A percentile compares a stretch with the other conserved stretches of the same genome.
phyloP scores from a whole-genome alignment of 1,284 basidiomycete species.

The Cryptococcus sp. region DNA sequence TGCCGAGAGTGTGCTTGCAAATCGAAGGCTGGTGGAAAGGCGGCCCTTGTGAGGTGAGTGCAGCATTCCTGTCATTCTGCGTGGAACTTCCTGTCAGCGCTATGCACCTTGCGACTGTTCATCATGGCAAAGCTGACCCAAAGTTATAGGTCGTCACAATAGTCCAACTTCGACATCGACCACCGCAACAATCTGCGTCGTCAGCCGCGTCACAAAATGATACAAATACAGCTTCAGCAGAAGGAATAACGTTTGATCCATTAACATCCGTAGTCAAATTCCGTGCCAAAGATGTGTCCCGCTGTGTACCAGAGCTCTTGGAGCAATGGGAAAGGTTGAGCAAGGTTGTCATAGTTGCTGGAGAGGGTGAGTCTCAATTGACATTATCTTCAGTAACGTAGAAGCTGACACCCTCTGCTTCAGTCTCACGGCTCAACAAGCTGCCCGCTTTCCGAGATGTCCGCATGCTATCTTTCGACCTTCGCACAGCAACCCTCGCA shows the following conservation, averaged over 20 bases:
- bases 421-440: slow-evolving; percentile 78
- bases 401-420: neutral
- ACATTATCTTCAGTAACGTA: neutral
- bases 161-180: slow-evolving; percentile 73
- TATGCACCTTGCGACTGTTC: neutral
- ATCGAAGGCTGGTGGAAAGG: slow-evolving; percentile 89
- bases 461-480: slow-evolving; percentile 76
- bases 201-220: slow-evolving; percentile 50
- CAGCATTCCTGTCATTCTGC: too few relatives aligned
- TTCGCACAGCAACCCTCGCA: slow-evolving; percentile 83
- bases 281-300: slow-evolving; percentile 77
- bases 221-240: slow-evolving; percentile 18
- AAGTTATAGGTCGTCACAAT: slow-evolving; percentile 69
- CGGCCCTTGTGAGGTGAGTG: slow-evolving; percentile 60
- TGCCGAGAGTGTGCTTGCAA: slow-evolving; percentile 84
- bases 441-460: slow-evolving; percentile 70
- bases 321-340: slow-evolving; percentile 88
- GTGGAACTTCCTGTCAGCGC: neutral
- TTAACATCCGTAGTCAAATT: slow-evolving; percentile 81
- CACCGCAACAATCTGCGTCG: slow-evolving; percentile 65
- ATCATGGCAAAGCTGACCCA: neutral
- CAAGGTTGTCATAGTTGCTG: slow-evolving; percentile 87
- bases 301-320: slow-evolving; percentile 81
- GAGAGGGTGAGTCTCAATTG: slow-evolving; percentile 63
- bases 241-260: slow-evolving; percentile 77